A percentile compares a stretch with the other conserved stretches of the same genome.
phyloP scores from a whole-genome alignment of 208 protist species.

The Wallacemonas rigidus region DNA sequence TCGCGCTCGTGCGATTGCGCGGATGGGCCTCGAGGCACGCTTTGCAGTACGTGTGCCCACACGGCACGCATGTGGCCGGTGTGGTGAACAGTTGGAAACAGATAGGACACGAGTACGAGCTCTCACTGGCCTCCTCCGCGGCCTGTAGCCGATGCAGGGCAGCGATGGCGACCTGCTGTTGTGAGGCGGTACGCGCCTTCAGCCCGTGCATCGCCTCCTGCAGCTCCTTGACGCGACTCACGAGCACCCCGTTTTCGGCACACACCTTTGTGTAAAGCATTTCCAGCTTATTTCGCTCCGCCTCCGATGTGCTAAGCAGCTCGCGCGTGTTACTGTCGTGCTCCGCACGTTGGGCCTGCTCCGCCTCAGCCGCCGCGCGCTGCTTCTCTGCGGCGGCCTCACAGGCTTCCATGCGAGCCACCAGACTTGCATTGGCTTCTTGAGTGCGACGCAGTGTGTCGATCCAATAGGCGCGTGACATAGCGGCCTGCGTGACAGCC shows the following conservation, averaged over 20 bases:
- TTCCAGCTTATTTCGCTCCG: not conserved
- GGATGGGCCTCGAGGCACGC: constrained; percentile 55
- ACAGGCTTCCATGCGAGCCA: not conserved
- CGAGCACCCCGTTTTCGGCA: not conserved
- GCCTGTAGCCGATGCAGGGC: constrained; percentile 59
- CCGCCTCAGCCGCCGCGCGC: constrained; percentile 14
- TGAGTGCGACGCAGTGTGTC: not conserved
- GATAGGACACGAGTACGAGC: constrained; percentile 61
- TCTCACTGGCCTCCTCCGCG: constrained; percentile 80
- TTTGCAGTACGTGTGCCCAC: constrained; percentile 85
- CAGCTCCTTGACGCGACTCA: constrained; percentile 14
- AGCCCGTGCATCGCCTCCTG: constrained; percentile 1
- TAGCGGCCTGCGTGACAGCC: not conserved
- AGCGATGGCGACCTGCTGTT: constrained; percentile 28
- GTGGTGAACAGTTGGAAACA: constrained; percentile 65
- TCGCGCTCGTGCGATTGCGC: constrained; percentile 28
- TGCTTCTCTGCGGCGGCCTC: constrained; percentile 6
- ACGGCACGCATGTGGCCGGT: constrained; percentile 81
- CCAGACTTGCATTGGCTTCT: not conserved
- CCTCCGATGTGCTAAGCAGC: too few species aligned
- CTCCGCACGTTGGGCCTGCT: not conserved
- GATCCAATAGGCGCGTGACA: too few species aligned
- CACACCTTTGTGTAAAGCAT: constrained; percentile 10
- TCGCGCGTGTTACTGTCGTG: too few species aligned
- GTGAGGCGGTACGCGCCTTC: constrained; percentile 7